Conservation (phyloP, 306 rosid species). For the Prunus dulcis region DNA sequence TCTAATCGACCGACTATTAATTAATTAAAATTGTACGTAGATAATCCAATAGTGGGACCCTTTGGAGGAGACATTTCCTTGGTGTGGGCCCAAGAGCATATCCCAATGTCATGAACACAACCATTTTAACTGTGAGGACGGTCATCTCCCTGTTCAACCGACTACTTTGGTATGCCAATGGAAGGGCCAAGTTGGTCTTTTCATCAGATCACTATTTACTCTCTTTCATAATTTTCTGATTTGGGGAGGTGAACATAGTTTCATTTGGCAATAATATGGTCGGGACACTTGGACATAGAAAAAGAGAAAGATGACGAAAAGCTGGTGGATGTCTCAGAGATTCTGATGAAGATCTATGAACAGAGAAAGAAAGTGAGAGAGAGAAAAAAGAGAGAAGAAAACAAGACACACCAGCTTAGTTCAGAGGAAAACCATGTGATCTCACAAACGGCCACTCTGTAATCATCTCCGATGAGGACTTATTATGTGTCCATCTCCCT, state of each 20-base stretch:
- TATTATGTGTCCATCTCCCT: conserved; percentile 17
- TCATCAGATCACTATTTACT: background rate
- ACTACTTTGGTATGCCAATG: too few species aligned
- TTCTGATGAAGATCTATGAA: conserved; percentile 50
- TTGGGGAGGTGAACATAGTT: conserved; percentile 23
- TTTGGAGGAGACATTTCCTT: conserved; percentile 1
- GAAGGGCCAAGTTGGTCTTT: conserved; percentile 10
- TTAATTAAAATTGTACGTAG: background rate
- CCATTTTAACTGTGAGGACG: background rate
- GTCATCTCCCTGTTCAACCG: background rate
- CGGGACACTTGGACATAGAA: conserved; percentile 46
- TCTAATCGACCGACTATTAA: too few species aligned
- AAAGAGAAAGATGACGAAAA: conserved; percentile 55
- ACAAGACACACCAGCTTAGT: conserved; percentile 20
- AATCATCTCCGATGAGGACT: conserved; percentile 43
- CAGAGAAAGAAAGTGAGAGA: conserved; percentile 3
- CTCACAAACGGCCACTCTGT: conserved; percentile 49
- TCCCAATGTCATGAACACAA: conserved; percentile 8
- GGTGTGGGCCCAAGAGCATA: conserved; percentile 11
- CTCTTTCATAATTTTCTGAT: background rate
- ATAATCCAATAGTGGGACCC: conserved; percentile 14
- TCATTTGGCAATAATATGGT: conserved; percentile 64
- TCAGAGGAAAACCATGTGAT: conserved; percentile 92
- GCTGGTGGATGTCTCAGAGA: conserved; percentile 45
- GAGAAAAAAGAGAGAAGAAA: background rate